These are phyloP conservation scores for Malus asiatica DNA, from an alignment of 306 rosid species.

Conservation along the genomic window DNA sequence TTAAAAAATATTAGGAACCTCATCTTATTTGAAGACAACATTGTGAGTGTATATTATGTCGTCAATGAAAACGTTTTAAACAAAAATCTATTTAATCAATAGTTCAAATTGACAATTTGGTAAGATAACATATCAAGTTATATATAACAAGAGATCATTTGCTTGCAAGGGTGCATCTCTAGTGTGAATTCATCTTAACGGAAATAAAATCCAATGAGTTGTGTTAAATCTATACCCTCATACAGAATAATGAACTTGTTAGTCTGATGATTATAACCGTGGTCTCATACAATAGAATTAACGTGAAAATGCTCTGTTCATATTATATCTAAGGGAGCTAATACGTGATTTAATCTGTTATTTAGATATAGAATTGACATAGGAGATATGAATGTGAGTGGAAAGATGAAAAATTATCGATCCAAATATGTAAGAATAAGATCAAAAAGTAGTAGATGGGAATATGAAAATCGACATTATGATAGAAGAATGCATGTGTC, in stretches of 20 bases:
- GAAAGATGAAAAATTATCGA: background rate
- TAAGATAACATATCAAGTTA: background rate
- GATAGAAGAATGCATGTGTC: constrained; percentile 26
- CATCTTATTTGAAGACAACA: too few relatives aligned
- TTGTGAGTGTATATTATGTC: too few relatives aligned
- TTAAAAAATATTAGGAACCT: too few relatives aligned
- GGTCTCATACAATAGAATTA: too few relatives aligned
- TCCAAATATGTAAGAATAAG: background rate
- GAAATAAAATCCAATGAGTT: too few relatives aligned
- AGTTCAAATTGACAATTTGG: too few relatives aligned
- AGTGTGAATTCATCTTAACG: background rate
- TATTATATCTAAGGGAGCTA: background rate
- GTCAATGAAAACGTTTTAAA: too few relatives aligned
- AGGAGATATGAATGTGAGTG: background rate
- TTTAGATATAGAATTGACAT: background rate
- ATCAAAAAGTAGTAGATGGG: constrained; percentile 1
- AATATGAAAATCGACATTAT: constrained; percentile 22
- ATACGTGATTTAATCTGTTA: background rate
- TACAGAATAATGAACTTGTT: too few relatives aligned
- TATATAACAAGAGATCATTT: background rate
- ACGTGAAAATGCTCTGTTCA: too few relatives aligned
- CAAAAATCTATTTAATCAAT: background rate
- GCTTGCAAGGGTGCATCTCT: background rate
- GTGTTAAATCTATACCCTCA: too few relatives aligned
- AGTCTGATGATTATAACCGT: too few relatives aligned